Evolutionary conservation across 2,329 filamentous ascomycete genomes (phyloP).

Genomic region (Botryotinia globosa): DNA sequence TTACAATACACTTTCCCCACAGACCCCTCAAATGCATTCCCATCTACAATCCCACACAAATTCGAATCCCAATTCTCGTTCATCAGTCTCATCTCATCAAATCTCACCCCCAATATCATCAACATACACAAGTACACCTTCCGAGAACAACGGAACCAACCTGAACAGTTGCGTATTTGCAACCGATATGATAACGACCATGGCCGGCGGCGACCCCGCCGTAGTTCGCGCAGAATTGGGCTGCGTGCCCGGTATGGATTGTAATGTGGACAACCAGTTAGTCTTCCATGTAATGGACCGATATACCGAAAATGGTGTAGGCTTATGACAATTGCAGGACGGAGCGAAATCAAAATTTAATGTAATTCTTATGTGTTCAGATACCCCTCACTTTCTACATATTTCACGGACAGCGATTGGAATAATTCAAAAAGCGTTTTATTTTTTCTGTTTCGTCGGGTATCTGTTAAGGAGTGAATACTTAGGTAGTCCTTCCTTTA

Average conservation of each 20-base stretch:
- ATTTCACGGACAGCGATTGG: not conserved
- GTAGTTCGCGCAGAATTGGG: slow-evolving; percentile 43
- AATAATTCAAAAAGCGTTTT: slow-evolving; percentile 1
- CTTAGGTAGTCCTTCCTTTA: not conserved
- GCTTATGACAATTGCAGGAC: slow-evolving; percentile 25
- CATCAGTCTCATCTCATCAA: slow-evolving; percentile 21
- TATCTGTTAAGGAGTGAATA: not conserved
- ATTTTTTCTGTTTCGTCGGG: not conserved
- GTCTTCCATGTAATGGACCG: slow-evolving; percentile 47
- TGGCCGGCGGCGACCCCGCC: slow-evolving; percentile 41
- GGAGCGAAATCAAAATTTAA: not conserved
- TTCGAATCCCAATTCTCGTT: not conserved
- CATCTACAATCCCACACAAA: slow-evolving; percentile 5
- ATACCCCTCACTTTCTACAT: slow-evolving; percentile 6
- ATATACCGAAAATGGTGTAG: slow-evolving; percentile 37
- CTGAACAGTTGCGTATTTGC: slow-evolving; percentile 41
- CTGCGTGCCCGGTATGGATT: slow-evolving; percentile 42
- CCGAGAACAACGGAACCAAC: slow-evolving; percentile 21
- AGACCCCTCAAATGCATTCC: slow-evolving; percentile 8
- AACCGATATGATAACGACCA: slow-evolving; percentile 45
- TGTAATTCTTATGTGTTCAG: not conserved
- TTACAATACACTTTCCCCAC: slow-evolving; percentile 9
- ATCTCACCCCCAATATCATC: slow-evolving; percentile 20
- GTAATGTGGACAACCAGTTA: slow-evolving; percentile 43
- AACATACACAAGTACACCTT: not conserved